Conservation (phyloP, 129 eudicot genomes). For the Saposhnikovia divaricata region DNA sequence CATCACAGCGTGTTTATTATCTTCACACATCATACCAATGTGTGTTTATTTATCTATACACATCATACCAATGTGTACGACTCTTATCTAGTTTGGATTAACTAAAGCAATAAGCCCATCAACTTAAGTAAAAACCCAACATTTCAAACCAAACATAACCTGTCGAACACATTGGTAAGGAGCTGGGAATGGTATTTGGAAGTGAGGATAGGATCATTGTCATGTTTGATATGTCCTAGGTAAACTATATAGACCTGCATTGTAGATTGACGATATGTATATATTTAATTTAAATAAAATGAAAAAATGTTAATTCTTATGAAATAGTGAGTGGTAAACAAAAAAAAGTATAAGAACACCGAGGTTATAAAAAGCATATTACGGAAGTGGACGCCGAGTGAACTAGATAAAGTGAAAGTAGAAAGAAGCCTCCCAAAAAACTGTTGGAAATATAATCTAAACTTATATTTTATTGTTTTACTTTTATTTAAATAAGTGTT, state of each 20-base stretch:
- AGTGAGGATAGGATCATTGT: conserved; percentile 49
- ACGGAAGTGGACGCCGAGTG: conserved; percentile 35
- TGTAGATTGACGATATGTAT: neutral
- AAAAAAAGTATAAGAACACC: neutral
- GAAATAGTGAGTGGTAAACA: neutral
- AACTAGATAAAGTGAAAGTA: conserved; percentile 36
- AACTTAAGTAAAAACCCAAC: too few species aligned
- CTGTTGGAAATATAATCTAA: too few species aligned
- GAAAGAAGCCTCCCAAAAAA: conserved; percentile 45
- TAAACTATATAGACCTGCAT: conserved; percentile 75
- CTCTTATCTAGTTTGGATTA: too few species aligned
- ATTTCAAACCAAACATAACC: conserved; percentile 22
- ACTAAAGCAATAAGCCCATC: too few species aligned
- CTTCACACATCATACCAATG: too few species aligned
- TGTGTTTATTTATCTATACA: too few species aligned
- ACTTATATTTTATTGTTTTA: too few species aligned
- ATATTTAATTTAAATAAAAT: too few species aligned
- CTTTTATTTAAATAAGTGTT: too few species aligned
- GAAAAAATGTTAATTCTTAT: neutral
- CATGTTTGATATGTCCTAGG: conserved; percentile 43
- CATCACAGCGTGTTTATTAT: too few species aligned
- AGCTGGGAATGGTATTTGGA: conserved; percentile 44
- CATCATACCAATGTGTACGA: too few species aligned
- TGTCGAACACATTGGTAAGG: conserved; percentile 43
- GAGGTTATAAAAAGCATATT: neutral